Evolutionary conservation across 257 asterid species (phyloP), one percentile per base, ranked within the genome.

Genomic region (Nemophila menziesii): DNA sequence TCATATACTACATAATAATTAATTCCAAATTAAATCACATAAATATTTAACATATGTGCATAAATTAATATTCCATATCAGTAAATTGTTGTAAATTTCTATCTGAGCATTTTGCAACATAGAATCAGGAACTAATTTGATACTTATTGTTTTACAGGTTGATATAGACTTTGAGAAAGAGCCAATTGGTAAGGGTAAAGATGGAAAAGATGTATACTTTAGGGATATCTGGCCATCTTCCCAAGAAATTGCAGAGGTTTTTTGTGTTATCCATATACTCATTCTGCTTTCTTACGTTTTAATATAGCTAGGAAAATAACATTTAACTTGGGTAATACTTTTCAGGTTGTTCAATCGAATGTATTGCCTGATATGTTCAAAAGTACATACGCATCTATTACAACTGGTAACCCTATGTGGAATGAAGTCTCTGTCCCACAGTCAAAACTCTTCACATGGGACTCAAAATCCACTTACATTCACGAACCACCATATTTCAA

Each of bases 401-500:
- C 97, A 2, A 62, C 65, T 61, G 97, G 97, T 18, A 87, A 87
- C 59, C 75, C 92, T 61, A 77, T 75, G 89, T 87, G 97, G 95
- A 87, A 87, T 57, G 64, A 87, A 43, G 62, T 87, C 33, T 64
- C 94, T 11, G 78, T 83, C 38, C 79, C 93, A 46, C 44, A 63
- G 20, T 43, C 75, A 52, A 75, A 80, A 62, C 54, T 83, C 45
- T 87, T 79, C 66, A 69, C 89, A 5, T 87, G 97, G 97, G 97
- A 87, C 33, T 63, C 79, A 27, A 75, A 24, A 14, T 87, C 97
- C 1, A 83, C 97, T 9, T 87, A 87, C 78, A 87, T 87, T 60
- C 97, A 87, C 5, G 93, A 87, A 56, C 95, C 95, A 16, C 97
- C 97, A 22, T 87, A 87, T 68, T 87, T 87, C 50, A 80, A 87